Evolutionary conservation across 106 monocot genomes (phyloP), one percentile per base, ranked within the genome.

Genomic region (Iris macrosiphon): DNA sequence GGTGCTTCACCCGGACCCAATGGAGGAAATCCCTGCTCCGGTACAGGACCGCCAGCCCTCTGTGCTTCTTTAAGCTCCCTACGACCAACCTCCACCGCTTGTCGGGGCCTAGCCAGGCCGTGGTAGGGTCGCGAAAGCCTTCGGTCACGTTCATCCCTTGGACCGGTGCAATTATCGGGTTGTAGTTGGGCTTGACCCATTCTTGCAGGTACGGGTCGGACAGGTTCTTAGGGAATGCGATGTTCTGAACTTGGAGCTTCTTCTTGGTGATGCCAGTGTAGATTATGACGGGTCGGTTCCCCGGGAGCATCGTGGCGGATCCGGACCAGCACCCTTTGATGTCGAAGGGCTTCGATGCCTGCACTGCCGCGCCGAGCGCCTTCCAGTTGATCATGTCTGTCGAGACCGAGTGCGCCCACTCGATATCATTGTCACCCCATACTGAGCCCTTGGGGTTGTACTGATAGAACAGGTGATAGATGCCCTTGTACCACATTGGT

Each of bases 361-460:
- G 4, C 6, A 49, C 7, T 49, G 49, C 49, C 6, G 49, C 9
- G 20, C 7, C 23, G 2, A 49, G 19, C 4, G 49, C 18, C 25
- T 49, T 49, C 49, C 49, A 49, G 22, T 49, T 49, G 49, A 49
- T 49, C 49, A 49, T 49, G 49, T 49, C 49, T 23, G 23, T 49
- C 7, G 49, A 49, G 7, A 49, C 49, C 8, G 49, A 49, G 49
- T 49, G 49, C 15, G 49, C 49, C 49, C 49, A 49, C 25, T 22
- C 49, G 13, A 49, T n/a, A n/a, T n/a, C n/a, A n/a, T n/a, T 49
- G 25, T 49, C 24, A 8, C 49, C 49, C 49, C 49, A 49, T 24
- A 49, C 22, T 4, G 49, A 18, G 9, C 49, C 49, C 20, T 49
- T 49, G 9, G 49, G 49, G 13, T 49, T 49, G 25, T 49, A 49